Percentiles rank a stretch among this genome's conserved stretches.
These are phyloP conservation scores for Tulasnella sp. DNA, from an alignment of 768 basidiomycete genomes.

Conservation along the genomic window DNA sequence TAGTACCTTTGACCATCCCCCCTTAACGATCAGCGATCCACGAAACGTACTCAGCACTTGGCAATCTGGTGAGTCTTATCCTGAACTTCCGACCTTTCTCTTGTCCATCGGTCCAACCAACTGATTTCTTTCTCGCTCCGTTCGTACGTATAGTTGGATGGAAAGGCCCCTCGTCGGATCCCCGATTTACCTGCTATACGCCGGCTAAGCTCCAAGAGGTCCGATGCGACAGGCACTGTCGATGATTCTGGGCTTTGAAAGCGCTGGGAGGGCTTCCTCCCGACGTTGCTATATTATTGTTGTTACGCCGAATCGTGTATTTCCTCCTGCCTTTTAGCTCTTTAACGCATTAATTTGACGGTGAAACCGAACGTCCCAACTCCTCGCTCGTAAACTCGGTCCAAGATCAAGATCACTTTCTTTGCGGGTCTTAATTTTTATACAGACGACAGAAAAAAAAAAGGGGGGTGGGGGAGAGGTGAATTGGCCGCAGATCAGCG, in stretches of 20 bases:
- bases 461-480: too few species aligned
- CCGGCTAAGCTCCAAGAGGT: slow-evolving; percentile 9
- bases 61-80: neutral
- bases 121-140: neutral
- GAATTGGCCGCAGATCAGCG: too few species aligned
- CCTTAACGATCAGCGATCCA: neutral
- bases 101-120: neutral
- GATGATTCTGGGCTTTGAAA: neutral
- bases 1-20: neutral
- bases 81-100: neutral
- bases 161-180: slow-evolving; percentile 5
- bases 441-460: too few species aligned
- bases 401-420: too few species aligned
- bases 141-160: slow-evolving; percentile 14
- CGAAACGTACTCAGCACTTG: neutral
- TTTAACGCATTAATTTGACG: neutral
- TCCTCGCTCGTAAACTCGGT: neutral
- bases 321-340: neutral
- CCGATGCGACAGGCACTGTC: slow-evolving; percentile 4
- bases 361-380: neutral
- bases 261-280: neutral
- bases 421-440: too few species aligned
- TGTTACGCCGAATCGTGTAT: neutral
- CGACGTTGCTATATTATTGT: neutral
- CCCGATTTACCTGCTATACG: slow-evolving; percentile 6